Percentiles rank a stretch among this genome's conserved stretches.
phyloP scores from a whole-genome alignment of 176 grass and related monocot species.

The Raddia guianensis region DNA sequence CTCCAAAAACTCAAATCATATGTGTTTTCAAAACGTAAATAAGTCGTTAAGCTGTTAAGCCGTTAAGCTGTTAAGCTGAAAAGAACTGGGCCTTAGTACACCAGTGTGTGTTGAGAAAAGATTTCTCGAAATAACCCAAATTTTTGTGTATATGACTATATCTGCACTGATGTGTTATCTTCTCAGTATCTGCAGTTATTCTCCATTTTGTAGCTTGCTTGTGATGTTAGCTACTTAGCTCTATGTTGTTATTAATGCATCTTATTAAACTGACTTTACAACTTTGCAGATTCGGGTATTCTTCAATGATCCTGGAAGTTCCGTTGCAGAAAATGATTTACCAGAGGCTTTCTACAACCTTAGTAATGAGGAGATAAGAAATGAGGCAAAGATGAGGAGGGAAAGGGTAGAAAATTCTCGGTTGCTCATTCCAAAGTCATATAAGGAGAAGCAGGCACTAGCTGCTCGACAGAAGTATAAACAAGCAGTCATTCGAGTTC shows the following conservation, averaged over 20 bases:
- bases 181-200: conserved; percentile 9
- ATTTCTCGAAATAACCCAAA: not conserved
- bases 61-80: too few relatives aligned
- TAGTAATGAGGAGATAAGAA: conserved; percentile 59
- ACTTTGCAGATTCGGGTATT: conserved; percentile 70
- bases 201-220: conserved; percentile 6
- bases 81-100: too few relatives aligned
- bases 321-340: conserved; percentile 58
- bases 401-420: conserved; percentile 79
- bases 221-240: not conserved
- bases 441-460: conserved; percentile 79
- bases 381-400: conserved; percentile 79
- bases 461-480: conserved; percentile 73
- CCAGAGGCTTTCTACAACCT: conserved; percentile 89
- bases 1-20: too few relatives aligned
- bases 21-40: too few relatives aligned
- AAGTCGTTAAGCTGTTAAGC: too few relatives aligned
- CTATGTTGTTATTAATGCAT: not conserved
- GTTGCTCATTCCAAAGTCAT: conserved; percentile 88
- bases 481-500: conserved; percentile 69
- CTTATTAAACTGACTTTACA: conserved; percentile 34
- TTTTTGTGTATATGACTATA: not conserved
- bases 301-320: conserved; percentile 67
- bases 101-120: not conserved
- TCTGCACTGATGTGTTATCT: not conserved